Conservation (phyloP, 1,284 basidiomycete species). For the Pisolithus thermaeus region DNA sequence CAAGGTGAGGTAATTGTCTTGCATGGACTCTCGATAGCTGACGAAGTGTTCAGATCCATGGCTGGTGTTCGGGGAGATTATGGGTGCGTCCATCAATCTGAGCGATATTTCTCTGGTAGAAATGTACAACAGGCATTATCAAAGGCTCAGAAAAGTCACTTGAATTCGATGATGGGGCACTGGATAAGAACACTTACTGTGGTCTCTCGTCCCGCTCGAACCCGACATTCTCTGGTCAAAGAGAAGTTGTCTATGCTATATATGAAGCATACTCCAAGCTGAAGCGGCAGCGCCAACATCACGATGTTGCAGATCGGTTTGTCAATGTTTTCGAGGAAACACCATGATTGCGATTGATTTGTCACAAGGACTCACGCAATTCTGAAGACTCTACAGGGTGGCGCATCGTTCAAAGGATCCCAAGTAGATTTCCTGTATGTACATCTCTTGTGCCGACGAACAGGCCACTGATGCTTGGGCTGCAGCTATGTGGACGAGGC, state of each 20-base stretch:
- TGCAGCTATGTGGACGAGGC: constrained; percentile 67
- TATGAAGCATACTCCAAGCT: too few species aligned
- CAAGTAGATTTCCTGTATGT: constrained; percentile 56
- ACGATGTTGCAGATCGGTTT: constrained; percentile 49
- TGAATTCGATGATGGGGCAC: too few species aligned
- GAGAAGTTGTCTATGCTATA: too few species aligned
- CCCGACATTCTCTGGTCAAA: too few species aligned
- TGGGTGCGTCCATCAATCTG: too few species aligned
- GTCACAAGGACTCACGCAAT: constrained; percentile 45
- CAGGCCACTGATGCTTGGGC: constrained; percentile 1
- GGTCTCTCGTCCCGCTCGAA: too few species aligned
- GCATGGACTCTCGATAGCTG: not conserved
- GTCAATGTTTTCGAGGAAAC: constrained; percentile 2
- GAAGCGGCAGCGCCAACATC: too few species aligned
- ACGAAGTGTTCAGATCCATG: constrained; percentile 42
- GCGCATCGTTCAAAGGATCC: constrained; percentile 30
- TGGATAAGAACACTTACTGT: too few species aligned
- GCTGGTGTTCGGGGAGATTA: constrained; percentile 31
- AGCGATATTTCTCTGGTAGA: too few species aligned
- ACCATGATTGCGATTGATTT: not conserved
- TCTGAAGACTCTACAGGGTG: constrained; percentile 33
- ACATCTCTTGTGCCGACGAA: not conserved
- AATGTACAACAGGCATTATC: too few species aligned
- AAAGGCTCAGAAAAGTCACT: too few species aligned
- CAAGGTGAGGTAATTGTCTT: constrained; percentile 38